Conservation (phyloP, 2,329 filamentous ascomycete species). For the Ceratocystis cubensis region DNA sequence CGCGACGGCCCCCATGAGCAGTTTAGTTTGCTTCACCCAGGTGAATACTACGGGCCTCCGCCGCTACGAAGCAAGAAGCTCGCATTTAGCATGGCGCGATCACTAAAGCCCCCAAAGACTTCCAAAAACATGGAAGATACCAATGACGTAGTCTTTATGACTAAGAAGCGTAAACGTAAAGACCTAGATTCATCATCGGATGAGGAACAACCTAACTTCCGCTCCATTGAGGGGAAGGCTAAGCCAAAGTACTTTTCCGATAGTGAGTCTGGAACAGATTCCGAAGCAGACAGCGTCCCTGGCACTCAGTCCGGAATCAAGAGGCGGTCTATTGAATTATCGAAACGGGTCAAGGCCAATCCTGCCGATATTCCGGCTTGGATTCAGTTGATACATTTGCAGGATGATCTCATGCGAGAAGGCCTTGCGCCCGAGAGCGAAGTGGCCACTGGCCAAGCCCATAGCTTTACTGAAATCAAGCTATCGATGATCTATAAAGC, state of each 20-base stretch:
- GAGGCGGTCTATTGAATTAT: slow-evolving; percentile 48
- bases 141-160: slow-evolving; percentile 33
- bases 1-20: slow-evolving; percentile 45
- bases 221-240: slow-evolving; percentile 53
- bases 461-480: slow-evolving; percentile 65
- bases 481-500: slow-evolving; percentile 70
- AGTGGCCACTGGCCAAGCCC: slow-evolving; percentile 46
- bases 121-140: neutral
- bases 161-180: slow-evolving; percentile 19
- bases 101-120: neutral
- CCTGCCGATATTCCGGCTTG: slow-evolving; percentile 60
- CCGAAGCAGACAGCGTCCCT: slow-evolving; percentile 15
- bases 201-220: slow-evolving; percentile 44
- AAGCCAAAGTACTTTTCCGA: slow-evolving; percentile 37
- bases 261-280: slow-evolving; percentile 30
- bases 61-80: slow-evolving; percentile 18
- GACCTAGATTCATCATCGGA: slow-evolving; percentile 31
- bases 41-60: slow-evolving; percentile 26
- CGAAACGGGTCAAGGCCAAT: slow-evolving; percentile 48
- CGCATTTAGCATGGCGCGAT: slow-evolving; percentile 14
- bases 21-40: slow-evolving; percentile 38
- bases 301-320: slow-evolving; percentile 28
- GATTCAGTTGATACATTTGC: slow-evolving; percentile 67
- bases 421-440: slow-evolving; percentile 34
- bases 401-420: slow-evolving; percentile 52